Conservation (phyloP, 2,329 filamentous ascomycete genomes). For the Aspergillus ochraceoroseus region DNA sequence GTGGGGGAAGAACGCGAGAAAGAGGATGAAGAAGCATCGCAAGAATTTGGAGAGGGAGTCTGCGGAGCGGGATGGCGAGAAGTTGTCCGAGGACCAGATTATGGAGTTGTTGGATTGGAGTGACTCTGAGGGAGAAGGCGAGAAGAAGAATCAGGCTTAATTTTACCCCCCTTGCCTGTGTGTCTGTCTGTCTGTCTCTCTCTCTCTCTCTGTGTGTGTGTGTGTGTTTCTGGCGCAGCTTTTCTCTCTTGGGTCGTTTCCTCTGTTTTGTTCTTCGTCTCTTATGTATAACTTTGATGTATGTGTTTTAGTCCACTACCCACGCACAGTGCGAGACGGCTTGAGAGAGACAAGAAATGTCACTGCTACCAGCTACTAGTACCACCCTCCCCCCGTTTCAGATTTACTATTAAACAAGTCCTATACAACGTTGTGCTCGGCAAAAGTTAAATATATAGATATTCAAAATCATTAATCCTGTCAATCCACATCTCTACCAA, state of each 20-base stretch:
- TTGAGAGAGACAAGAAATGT: too few species aligned
- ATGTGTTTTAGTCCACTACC: too few species aligned
- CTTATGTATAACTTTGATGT: not conserved
- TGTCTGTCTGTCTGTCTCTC: not conserved
- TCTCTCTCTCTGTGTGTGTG: not conserved
- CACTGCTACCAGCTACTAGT: too few species aligned
- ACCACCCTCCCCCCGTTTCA: too few species aligned
- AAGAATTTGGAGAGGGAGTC: constrained; percentile 61
- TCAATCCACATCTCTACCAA: not conserved
- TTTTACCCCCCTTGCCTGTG: too few species aligned
- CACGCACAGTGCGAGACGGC: too few species aligned
- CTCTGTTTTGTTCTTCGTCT: not conserved
- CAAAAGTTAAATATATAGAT: too few species aligned
- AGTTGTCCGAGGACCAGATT: constrained; percentile 70
- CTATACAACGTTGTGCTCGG: too few species aligned
- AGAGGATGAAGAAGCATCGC: constrained; percentile 63
- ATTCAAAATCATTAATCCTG: not conserved
- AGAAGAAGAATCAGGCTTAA: constrained; percentile 26
- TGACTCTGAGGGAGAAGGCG: constrained; percentile 36
- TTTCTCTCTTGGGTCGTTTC: not conserved
- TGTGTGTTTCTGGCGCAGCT: not conserved
- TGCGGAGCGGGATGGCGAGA: constrained; percentile 53
- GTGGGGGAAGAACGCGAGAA: constrained; percentile 67
- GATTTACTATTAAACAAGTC: too few species aligned
- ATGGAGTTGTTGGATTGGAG: constrained; percentile 61